Percentiles rank a stretch among this genome's conserved stretches.
These are phyloP conservation scores for Botryobasidium botryosum DNA, from an alignment of 768 basidiomycete genomes.

Conservation along the genomic window DNA sequence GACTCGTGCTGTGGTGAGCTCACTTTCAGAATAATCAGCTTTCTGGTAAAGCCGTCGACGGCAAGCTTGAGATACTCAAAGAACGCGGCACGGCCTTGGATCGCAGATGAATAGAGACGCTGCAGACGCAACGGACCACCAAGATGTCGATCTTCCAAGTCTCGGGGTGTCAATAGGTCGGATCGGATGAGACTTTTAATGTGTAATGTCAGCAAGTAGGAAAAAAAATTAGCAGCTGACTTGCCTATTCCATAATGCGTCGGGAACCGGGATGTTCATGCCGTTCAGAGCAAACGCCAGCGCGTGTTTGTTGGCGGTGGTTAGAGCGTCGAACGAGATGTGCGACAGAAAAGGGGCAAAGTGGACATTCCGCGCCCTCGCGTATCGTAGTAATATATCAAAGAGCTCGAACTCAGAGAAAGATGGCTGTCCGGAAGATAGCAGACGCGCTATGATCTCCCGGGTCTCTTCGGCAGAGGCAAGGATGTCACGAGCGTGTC, in stretches of 20 bases:
- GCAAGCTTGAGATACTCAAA: constrained; percentile 44
- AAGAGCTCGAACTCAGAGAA: constrained; percentile 47
- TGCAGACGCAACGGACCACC: constrained; percentile 39
- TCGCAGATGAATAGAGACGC: constrained; percentile 39
- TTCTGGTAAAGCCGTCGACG: constrained; percentile 38
- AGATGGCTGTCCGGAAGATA: constrained; percentile 35
- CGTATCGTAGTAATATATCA: constrained; percentile 31
- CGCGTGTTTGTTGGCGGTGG: constrained; percentile 35
- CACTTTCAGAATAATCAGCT: constrained; percentile 42
- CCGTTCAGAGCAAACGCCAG: no score
- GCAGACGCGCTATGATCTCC: constrained; percentile 27
- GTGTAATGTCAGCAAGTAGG: no score
- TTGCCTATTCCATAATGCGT: no score
- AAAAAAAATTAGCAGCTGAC: no score
- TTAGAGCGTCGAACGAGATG: constrained; percentile 40
- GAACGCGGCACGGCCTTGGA: constrained; percentile 36
- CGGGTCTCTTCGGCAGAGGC: constrained; percentile 23
- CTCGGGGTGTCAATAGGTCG: constrained; percentile 34
- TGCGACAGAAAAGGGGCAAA: constrained; percentile 31
- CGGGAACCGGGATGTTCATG: no score
- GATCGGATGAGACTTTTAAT: constrained; percentile 36
- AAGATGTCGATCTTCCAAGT: constrained; percentile 35
- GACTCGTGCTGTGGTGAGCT: no score
- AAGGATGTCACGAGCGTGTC: not conserved
- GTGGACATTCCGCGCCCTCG: constrained; percentile 29